Base-by-base conservation (phyloP, 352 stramenopile genomes). In the Pythium phragmiticola region DNA sequence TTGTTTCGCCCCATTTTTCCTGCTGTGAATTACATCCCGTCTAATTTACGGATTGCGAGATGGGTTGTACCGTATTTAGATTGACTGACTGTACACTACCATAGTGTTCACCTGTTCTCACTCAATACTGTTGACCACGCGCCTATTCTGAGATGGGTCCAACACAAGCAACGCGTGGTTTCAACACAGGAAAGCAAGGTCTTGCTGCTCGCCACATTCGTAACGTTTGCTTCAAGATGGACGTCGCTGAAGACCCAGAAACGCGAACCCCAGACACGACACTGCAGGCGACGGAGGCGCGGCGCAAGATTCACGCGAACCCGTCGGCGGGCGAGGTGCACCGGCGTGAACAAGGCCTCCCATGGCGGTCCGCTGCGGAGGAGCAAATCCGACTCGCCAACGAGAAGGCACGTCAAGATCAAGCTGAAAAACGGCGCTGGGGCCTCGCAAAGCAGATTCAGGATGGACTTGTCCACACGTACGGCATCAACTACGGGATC, bases 361-460 rank as follows among this genome's bases (percentile, higher is more conserved):
- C 79, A 1, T 92, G 83, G 83, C 77, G 83, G 30, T 13, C 75
- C 2, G 69, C 76, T 3, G 50, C 67, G 0, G 77, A 89, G 0
- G 61, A 77, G 12, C 69, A 80, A 39, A 76, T 88, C 50, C 55
- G 57, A 17, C 19, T 50, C 7, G 47, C 69, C 14, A 92, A 90
- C 57, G 57, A 59, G 0, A 77, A 76, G 26, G 81, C 76, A 0
- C 68, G 67, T 41, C 76, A 88, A 36, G 79, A 90, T 42, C 77
- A 90, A 43, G 70, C 71, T 28, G 81, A 90, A 57, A 89, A 90
- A 53, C 79, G 81, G 4, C 78, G 83, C 3, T 88, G 82, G 77
- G 83, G 77, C 5, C 73, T 92, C 6, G 81, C 79, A 21, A 92
- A 92, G 49, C 81, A 92, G 56, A 65, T 88, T 5, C 83, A 92